Evolutionary conservation across 1,284 basidiomycete genomes (phyloP), one percentile per base, ranked within the genome.

Genomic region (Vanrija sp.): DNA sequence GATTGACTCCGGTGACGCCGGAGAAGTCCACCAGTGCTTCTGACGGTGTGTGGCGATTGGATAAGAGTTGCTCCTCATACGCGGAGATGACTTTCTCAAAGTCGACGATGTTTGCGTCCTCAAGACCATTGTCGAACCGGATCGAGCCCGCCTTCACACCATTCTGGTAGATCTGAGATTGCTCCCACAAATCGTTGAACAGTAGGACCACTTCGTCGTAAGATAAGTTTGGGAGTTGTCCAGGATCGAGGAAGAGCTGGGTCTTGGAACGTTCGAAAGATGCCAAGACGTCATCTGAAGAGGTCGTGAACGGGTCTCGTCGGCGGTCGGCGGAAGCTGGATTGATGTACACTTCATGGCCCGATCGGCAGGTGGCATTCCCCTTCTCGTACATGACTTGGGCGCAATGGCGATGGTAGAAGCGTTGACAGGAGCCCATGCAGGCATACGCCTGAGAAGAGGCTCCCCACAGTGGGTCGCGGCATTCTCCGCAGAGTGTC

Each of bases 141-240:
- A 83, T 69, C 0, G 87, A 83, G 1, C 86, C 85, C 21, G 84
- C 73, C 0, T 81, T 80, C 14, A 89, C 63, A 0, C 88, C 89
- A 59, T 83, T 85, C 46, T 79, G 78, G 49, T 89, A 69, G 16
- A 89, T 79, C 54, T 87, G 83, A 18, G 84, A 68, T 64, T 91
- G 87, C 0, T 78, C 81, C 81, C 84, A 86, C 6, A 89, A 73
- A 16, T 80, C 71, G 12, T 81, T 80, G 60, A 80, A 80, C 43
- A 83, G 78, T 6, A 87, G 77, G 1, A 85, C 82, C 5, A 87
- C 66, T 63, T 90, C 88, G 75, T 91, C 89, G 63, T 83, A 85
- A 10, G 81, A 80, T 51, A 72, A 74, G 6, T 67, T 63, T 2
- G 64, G 60, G 7, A 88, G 71, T 18, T 82, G 80, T 6, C 80